These are phyloP conservation scores for Lablab purpureus DNA, from an alignment of 306 rosid genomes.

Conservation along the genomic window DNA sequence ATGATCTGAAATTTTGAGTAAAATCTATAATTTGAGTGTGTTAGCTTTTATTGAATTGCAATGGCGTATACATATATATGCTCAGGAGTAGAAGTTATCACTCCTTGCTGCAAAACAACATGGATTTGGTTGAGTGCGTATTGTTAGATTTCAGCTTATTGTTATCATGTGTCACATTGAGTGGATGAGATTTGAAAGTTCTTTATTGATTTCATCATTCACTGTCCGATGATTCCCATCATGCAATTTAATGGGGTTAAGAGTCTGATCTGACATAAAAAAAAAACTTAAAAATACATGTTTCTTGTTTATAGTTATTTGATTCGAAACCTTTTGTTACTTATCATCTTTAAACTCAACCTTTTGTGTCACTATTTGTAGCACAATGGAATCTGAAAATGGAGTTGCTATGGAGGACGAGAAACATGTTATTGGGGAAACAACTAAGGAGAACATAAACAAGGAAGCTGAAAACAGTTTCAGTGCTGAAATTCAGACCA, in stretches of 20 bases:
- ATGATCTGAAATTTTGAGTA: constrained; percentile 20
- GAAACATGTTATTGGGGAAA: constrained; percentile 65
- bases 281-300: neutral
- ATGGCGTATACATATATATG: neutral
- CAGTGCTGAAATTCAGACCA: constrained; percentile 51
- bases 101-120: neutral
- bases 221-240: neutral
- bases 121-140: neutral
- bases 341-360: neutral
- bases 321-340: constrained; percentile 17
- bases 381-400: constrained; percentile 75
- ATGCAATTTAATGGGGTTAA: constrained; percentile 11
- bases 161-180: neutral
- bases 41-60: constrained; percentile 1
- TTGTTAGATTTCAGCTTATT: no score
- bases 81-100: neutral
- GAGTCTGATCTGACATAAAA: constrained; percentile 16
- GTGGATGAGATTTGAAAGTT: constrained; percentile 12
- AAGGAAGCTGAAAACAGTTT: constrained; percentile 52
- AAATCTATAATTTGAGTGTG: neutral
- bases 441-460: constrained; percentile 48
- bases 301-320: neutral
- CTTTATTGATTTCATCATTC: constrained; percentile 10
- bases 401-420: constrained; percentile 75
- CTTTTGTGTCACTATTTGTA: constrained; percentile 29